Percentiles rank a stretch among this genome's conserved stretches.
These are phyloP conservation scores for Inga laurina DNA, from an alignment of 306 rosid species.

Conservation along the genomic window DNA sequence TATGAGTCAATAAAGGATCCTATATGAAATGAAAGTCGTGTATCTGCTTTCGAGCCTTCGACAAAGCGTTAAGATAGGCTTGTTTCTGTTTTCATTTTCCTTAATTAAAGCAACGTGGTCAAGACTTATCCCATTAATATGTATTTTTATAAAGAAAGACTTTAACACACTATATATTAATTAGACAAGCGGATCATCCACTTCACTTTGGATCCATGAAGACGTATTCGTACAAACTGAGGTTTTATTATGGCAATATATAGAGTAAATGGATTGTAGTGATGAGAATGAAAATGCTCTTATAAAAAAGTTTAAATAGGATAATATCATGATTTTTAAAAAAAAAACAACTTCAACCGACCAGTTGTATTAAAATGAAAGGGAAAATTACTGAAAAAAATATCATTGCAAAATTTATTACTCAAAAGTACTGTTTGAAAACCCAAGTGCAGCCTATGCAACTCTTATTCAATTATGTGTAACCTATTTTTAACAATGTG, in stretches of 20 bases:
- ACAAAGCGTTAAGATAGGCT: background rate
- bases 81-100: constrained; percentile 8
- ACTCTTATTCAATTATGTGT: too few species aligned
- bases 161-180: constrained; percentile 28
- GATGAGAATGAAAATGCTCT: too few species aligned
- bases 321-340: too few species aligned
- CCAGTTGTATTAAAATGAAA: too few species aligned
- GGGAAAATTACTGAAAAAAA: too few species aligned
- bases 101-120: constrained; percentile 41
- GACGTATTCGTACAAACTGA: background rate
- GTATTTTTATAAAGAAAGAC: constrained; percentile 28
- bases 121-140: constrained; percentile 26
- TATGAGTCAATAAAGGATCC: constrained; percentile 24
- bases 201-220: background rate
- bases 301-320: too few species aligned
- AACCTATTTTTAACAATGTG: too few species aligned
- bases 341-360: too few species aligned
- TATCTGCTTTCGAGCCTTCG: constrained; percentile 24
- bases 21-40: constrained; percentile 21
- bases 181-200: constrained; percentile 27
- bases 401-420: too few species aligned
- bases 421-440: too few species aligned
- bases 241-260: background rate
- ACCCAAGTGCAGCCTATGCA: too few species aligned
- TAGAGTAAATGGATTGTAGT: too few species aligned